A percentile compares a stretch with the other conserved stretches of the same genome.
Conservation (phyloP, 2,329 filamentous ascomycete genomes). For the Celoporthe dispersa region DNA sequence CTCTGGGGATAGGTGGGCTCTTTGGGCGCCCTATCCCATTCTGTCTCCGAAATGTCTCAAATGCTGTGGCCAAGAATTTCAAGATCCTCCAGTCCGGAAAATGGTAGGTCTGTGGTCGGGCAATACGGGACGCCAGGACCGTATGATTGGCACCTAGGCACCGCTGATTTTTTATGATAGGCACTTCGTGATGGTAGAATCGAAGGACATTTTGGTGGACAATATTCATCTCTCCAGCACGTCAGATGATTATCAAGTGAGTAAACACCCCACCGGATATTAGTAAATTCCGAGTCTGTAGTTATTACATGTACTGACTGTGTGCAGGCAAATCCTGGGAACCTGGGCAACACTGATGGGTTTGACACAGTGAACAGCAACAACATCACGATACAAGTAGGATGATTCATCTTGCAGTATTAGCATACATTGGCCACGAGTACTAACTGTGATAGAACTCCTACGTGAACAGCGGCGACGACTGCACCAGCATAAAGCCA, state of each 20-base stretch:
- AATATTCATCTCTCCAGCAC: constrained; percentile 18
- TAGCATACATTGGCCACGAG: neutral
- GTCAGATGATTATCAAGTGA: constrained; percentile 16
- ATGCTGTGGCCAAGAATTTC: constrained; percentile 19
- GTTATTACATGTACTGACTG: neutral
- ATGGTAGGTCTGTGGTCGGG: constrained; percentile 5
- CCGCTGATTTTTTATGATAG: neutral
- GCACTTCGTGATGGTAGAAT: constrained; percentile 24
- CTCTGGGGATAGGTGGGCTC: constrained; percentile 19
- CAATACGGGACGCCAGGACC: no score
- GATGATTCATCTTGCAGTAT: neutral
- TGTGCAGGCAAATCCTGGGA: constrained; percentile 18
- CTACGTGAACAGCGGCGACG: constrained; percentile 13
- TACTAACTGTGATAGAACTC: constrained; percentile 1
- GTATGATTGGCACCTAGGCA: neutral
- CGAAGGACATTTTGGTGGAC: constrained; percentile 11
- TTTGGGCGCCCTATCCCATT: constrained; percentile 20
- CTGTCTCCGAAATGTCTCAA: constrained; percentile 16
- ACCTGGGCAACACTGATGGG: constrained; percentile 19
- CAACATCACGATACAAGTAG: constrained; percentile 16
- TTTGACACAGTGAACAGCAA: constrained; percentile 18
- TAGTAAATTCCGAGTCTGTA: neutral
- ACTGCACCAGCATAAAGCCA: constrained; percentile 19
- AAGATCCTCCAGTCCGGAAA: constrained; percentile 21
- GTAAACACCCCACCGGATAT: no score